Conservation (phyloP, 2,329 filamentous ascomycete species). For the Dactylellina cionopaga region DNA sequence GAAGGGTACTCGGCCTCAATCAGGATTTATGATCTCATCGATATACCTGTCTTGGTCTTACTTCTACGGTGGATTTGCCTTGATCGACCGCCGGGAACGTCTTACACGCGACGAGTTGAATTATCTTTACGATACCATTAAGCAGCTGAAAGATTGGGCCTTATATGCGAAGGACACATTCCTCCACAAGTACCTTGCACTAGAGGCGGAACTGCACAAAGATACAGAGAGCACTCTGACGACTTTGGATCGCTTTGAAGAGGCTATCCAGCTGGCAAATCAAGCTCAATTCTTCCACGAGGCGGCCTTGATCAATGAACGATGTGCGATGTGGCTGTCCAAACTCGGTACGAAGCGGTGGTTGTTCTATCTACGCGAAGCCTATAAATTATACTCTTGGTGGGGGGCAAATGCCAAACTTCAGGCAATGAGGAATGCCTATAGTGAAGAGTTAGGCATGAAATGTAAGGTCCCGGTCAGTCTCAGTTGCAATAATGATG, state of each 20-base stretch:
- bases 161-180: conserved; percentile 55
- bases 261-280: conserved; percentile 56
- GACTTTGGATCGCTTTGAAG: conserved; percentile 57
- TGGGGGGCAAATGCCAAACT: conserved; percentile 57
- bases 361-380: conserved; percentile 55
- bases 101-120: conserved; percentile 54
- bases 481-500: conserved; percentile 11
- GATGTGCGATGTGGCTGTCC: conserved; percentile 56
- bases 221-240: conserved; percentile 54
- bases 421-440: conserved; percentile 54
- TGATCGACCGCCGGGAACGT: conserved; percentile 53
- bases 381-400: conserved; percentile 55
- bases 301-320: conserved; percentile 56
- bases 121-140: conserved; percentile 54
- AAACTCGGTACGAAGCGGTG: conserved; percentile 55
- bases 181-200: conserved; percentile 56
- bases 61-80: conserved; percentile 56
- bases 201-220: conserved; percentile 56
- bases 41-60: conserved; percentile 56
- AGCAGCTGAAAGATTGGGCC: conserved; percentile 55
- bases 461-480: conserved; percentile 39
- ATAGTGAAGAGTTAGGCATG: conserved; percentile 54
- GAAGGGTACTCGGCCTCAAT: conserved; percentile 54
- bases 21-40: conserved; percentile 48
- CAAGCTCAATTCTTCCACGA: conserved; percentile 56